Conservation (phyloP, 768 basidiomycete species). For the Lentinula raphanica region DNA sequence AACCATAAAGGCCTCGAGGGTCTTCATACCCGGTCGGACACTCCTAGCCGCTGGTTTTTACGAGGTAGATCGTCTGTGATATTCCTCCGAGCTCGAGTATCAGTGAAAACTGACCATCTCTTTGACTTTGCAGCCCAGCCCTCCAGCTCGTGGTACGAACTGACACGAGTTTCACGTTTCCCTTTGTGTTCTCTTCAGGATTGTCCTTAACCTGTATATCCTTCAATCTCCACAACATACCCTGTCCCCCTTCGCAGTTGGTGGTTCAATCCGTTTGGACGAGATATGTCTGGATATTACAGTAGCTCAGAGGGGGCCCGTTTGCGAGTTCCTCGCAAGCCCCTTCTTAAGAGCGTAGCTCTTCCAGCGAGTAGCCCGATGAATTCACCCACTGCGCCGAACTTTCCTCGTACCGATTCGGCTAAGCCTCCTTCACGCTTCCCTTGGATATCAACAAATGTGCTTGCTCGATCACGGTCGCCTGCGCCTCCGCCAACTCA, state of each 20-base stretch:
- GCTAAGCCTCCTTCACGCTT: not conserved
- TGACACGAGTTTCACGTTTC: conserved; percentile 3
- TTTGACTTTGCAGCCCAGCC: not conserved
- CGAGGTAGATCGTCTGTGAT: not conserved
- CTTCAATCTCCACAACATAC: not conserved
- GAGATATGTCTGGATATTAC: not conserved
- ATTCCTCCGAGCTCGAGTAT: not conserved
- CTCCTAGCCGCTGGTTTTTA: not conserved
- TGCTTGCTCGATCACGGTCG: not conserved
- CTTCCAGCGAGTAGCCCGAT: conserved; percentile 1
- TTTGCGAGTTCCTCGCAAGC: not conserved
- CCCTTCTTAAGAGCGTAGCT: not conserved
- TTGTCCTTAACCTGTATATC: not conserved
- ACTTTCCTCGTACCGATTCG: not conserved
- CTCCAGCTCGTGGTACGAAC: conserved; percentile 5
- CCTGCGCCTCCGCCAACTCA: not conserved
- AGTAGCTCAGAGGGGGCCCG: not conserved
- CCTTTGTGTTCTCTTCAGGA: not conserved
- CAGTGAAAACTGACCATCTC: not conserved
- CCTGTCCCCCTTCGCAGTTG: not conserved
- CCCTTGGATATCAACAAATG: not conserved
- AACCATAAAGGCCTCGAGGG: conserved; percentile 3
- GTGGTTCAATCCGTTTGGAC: not conserved
- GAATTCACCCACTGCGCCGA: not conserved
- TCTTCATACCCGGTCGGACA: conserved; percentile 1